Evolutionary conservation across 2,329 filamentous ascomycete genomes (phyloP).

Genomic region (Ceratocystis colombiana): DNA sequence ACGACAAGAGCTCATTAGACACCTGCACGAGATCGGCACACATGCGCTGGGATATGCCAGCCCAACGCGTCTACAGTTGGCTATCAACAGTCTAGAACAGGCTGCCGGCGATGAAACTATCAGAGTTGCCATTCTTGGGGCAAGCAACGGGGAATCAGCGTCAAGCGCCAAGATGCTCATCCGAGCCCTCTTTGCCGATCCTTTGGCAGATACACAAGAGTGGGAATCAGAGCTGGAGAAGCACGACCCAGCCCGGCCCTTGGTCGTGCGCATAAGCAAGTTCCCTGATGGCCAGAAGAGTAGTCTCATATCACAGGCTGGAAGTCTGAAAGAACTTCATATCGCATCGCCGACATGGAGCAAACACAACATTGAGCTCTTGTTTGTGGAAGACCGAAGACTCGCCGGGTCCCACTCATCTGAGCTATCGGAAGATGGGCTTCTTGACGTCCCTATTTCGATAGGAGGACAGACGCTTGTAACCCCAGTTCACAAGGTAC

Average conservation of each 20-base stretch:
- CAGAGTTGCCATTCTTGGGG: slow-evolving; percentile 47
- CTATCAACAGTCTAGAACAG: slow-evolving; percentile 53
- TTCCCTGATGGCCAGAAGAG: slow-evolving; percentile 29
- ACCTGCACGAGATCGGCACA: slow-evolving; percentile 51
- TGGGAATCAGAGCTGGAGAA: slow-evolving; percentile 57
- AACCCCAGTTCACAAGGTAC: slow-evolving; percentile 73
- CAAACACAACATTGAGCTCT: slow-evolving; percentile 53
- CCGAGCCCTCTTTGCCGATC: slow-evolving; percentile 60
- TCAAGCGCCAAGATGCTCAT: slow-evolving; percentile 55
- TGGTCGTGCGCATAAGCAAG: slow-evolving; percentile 51
- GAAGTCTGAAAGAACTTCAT: slow-evolving; percentile 41
- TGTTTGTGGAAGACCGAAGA: slow-evolving; percentile 44
- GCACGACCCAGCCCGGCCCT: slow-evolving; percentile 43
- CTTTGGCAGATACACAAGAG: slow-evolving; percentile 48
- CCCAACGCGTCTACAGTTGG: slow-evolving; percentile 60
- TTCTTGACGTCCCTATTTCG: slow-evolving; percentile 47
- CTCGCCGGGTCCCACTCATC: slow-evolving; percentile 28
- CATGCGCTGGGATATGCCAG: slow-evolving; percentile 53
- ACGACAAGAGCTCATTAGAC: slow-evolving; percentile 47
- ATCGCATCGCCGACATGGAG: slow-evolving; percentile 54
- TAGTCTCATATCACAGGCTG: slow-evolving; percentile 23
- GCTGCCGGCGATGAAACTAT: slow-evolving; percentile 47
- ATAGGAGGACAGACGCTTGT: slow-evolving; percentile 14
- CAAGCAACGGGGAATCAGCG: slow-evolving; percentile 34
- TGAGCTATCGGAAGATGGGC: slow-evolving; percentile 46